These are phyloP conservation scores for Sophora flavescens DNA, from an alignment of 306 rosid species.

Conservation along the genomic window DNA sequence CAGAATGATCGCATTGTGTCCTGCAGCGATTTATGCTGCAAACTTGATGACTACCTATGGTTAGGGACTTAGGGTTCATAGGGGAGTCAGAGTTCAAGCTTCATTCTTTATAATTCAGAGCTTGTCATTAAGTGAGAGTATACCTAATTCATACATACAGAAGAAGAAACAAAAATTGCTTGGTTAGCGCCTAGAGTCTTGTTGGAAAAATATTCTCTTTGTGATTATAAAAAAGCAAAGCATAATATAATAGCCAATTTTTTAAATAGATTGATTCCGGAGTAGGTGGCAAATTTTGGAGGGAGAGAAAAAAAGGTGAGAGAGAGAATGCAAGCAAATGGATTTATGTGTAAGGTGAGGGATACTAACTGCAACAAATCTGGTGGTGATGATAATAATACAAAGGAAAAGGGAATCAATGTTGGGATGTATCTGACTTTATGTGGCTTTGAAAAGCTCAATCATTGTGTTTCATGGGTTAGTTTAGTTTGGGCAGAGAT, in stretches of 20 bases:
- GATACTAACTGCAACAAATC: constrained; percentile 54
- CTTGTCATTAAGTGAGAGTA: constrained; percentile 40
- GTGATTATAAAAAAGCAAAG: constrained; percentile 44
- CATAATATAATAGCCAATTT: constrained; percentile 43
- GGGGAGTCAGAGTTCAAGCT: constrained; percentile 35
- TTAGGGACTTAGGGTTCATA: constrained; percentile 52
- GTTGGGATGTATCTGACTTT: constrained; percentile 82
- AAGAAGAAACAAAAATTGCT: constrained; percentile 60
- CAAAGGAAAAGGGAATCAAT: constrained; percentile 84
- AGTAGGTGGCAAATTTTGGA: constrained; percentile 77
- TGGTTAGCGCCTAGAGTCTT: constrained; percentile 48
- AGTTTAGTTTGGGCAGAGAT: constrained; percentile 27
- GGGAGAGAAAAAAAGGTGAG: constrained; percentile 51
- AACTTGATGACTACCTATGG: constrained; percentile 37
- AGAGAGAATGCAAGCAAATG: constrained; percentile 58
- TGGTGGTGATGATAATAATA: constrained; percentile 58
- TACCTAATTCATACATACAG: constrained; percentile 46
- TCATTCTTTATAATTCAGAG: constrained; percentile 31
- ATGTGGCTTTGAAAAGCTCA: constrained; percentile 59
- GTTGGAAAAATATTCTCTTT: constrained; percentile 56
- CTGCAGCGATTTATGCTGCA: constrained; percentile 38
- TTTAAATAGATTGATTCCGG: constrained; percentile 67
- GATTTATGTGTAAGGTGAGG: constrained; percentile 49
- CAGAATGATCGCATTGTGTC: constrained; percentile 47
- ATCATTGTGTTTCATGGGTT: constrained; percentile 47